phyloP scores from a whole-genome alignment of 2,329 filamentous ascomycete species.

The Ceratocystis huliohia region DNA sequence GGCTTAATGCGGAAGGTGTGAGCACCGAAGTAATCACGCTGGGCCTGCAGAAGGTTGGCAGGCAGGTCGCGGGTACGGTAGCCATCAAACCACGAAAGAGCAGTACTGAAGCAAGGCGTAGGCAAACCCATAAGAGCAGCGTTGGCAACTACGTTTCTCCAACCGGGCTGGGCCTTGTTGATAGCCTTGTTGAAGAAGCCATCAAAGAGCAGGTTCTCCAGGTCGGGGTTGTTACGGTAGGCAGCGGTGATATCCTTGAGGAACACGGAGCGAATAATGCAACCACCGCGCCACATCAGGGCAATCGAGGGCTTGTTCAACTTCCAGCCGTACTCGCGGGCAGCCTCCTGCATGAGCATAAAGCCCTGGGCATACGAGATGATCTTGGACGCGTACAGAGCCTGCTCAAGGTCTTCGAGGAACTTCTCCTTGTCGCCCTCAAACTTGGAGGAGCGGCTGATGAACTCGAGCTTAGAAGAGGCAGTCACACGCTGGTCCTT shows the following conservation, averaged over 20 bases:
- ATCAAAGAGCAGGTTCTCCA: constrained; percentile 96
- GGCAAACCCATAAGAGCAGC: constrained; percentile 88
- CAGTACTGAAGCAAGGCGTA: constrained; percentile 90
- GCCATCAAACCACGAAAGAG: constrained; percentile 95
- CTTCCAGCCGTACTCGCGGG: constrained; percentile 94
- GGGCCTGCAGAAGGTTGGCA: constrained; percentile 95
- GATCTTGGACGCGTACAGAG: constrained; percentile 98
- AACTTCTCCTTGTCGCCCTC: constrained; percentile 84
- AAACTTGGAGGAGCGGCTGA: constrained; percentile 64
- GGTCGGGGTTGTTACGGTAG: constrained; percentile 85
- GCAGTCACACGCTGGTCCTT: constrained; percentile 86
- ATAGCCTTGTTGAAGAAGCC: constrained; percentile 99
- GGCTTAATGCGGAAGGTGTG: constrained; percentile 86
- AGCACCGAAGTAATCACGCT: constrained; percentile 98
- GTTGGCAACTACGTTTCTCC: constrained; percentile 86
- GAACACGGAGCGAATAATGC: constrained; percentile 99
- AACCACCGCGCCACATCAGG: constrained; percentile 99
- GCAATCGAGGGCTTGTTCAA: constrained; percentile 99
- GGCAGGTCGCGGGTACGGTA: constrained; percentile 96
- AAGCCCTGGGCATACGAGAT: constrained; percentile 99
- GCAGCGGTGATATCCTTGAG: constrained; percentile 97
- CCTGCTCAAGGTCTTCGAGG: constrained; percentile 95
- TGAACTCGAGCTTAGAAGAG: constrained; percentile 58
- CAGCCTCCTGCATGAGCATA: constrained; percentile 99
- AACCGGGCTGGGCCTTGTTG: constrained; percentile 85